These are phyloP conservation scores for Amanita polypyramis DNA, from an alignment of 768 basidiomycete species.

Conservation along the genomic window DNA sequence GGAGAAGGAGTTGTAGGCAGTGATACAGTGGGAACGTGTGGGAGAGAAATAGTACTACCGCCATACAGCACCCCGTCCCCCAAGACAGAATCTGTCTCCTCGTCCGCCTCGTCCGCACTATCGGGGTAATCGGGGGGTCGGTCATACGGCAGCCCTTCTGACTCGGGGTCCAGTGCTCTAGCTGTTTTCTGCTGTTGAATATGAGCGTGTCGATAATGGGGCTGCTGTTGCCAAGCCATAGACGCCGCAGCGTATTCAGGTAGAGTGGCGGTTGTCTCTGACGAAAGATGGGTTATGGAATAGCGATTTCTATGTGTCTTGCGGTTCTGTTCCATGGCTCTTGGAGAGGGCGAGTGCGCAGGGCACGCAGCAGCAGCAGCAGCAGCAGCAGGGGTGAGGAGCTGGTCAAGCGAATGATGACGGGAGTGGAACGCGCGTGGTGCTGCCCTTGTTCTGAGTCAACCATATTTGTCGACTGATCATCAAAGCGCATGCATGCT, in stretches of 20 bases:
- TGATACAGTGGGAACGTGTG: background rate
- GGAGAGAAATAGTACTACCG: slow-evolving; percentile 6
- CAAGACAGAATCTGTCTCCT: slow-evolving; percentile 40
- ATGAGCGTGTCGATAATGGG: slow-evolving; percentile 1
- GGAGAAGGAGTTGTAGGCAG: background rate
- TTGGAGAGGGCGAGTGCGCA: background rate
- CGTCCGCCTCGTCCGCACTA: slow-evolving; percentile 70
- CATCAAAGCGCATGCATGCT: no score
- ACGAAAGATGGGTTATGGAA: slow-evolving; percentile 48
- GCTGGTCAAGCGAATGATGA: no score
- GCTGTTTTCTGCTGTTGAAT: background rate
- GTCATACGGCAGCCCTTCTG: slow-evolving; percentile 27
- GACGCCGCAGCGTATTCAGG: slow-evolving; percentile 44
- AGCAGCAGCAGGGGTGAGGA: background rate
- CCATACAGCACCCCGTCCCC: slow-evolving; percentile 15
- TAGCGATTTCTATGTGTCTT: slow-evolving; percentile 43
- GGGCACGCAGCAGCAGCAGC: background rate
- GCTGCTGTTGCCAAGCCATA: slow-evolving; percentile 6
- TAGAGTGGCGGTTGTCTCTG: slow-evolving; percentile 54
- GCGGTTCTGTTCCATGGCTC: slow-evolving; percentile 15
- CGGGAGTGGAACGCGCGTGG: no score
- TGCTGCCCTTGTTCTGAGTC: no score
- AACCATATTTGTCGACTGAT: no score
- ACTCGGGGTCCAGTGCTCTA: background rate
- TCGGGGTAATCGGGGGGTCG: slow-evolving; percentile 63